phyloP scores from a whole-genome alignment of 257 asterid genomes.

The Nicotiana attenuata region DNA sequence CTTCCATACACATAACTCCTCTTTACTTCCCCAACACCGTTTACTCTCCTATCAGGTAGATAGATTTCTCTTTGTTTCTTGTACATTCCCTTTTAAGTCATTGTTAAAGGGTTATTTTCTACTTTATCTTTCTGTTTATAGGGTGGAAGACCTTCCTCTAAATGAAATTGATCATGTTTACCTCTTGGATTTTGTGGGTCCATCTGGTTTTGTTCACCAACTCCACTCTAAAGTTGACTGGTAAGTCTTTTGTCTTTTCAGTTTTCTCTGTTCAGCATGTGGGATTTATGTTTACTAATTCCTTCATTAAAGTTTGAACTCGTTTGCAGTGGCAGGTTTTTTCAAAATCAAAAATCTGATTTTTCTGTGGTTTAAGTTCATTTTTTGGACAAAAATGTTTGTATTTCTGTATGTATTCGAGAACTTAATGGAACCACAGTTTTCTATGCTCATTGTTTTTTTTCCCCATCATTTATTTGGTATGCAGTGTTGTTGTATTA shows the following conservation, averaged over 20 bases:
- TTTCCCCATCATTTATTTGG: background rate
- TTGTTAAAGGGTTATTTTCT: background rate
- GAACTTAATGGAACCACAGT: background rate
- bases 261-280: background rate
- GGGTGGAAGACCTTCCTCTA: slow-evolving; percentile 68
- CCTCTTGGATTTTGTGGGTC: slow-evolving; percentile 94
- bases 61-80: background rate
- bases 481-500: slow-evolving; percentile 62
- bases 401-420: background rate
- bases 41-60: slow-evolving; percentile 66
- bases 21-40: slow-evolving; percentile 81
- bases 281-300: background rate
- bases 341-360: background rate
- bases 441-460: background rate
- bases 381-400: background rate
- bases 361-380: background rate
- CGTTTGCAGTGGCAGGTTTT: no score
- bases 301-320: background rate
- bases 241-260: slow-evolving; percentile 18
- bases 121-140: slow-evolving; percentile 24
- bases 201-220: slow-evolving; percentile 62
- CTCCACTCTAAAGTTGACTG: slow-evolving; percentile 55
- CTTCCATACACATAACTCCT: slow-evolving; percentile 30
- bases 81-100: background rate
- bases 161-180: slow-evolving; percentile 54